These are phyloP conservation scores for Cyathus striatus DNA, from an alignment of 768 basidiomycete species.

Conservation along the genomic window DNA sequence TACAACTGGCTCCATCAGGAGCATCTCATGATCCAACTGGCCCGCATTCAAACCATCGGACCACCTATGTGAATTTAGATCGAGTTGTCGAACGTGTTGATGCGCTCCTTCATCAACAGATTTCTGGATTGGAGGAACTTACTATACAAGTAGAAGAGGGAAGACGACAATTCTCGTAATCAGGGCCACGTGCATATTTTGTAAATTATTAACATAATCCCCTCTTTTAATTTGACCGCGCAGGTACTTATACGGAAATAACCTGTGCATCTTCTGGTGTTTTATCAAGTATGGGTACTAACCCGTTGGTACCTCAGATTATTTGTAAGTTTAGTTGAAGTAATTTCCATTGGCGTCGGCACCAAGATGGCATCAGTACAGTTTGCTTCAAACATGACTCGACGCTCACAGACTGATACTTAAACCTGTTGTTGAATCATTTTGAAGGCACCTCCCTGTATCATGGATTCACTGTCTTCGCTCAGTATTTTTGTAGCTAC, in stretches of 20 bases:
- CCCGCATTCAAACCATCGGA: constrained; percentile 40
- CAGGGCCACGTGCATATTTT: constrained; percentile 2
- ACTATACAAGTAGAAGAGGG: constrained; percentile 78
- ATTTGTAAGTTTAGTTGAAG: too few relatives aligned
- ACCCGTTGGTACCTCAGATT: too few relatives aligned
- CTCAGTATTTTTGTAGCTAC: constrained; percentile 47
- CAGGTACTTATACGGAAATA: too few relatives aligned
- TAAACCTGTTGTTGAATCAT: too few relatives aligned
- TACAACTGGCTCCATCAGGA: constrained; percentile 71
- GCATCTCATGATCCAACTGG: constrained; percentile 51
- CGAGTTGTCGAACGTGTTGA: constrained; percentile 76
- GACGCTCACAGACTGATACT: too few relatives aligned
- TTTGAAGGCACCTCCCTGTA: too few relatives aligned
- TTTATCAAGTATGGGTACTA: too few relatives aligned
- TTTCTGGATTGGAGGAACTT: constrained; percentile 82
- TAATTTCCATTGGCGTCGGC: too few relatives aligned
- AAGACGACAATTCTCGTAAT: not conserved
- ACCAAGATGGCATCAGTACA: too few relatives aligned
- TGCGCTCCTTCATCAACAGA: constrained; percentile 59
- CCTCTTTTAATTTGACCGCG: not conserved
- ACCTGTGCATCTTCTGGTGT: too few relatives aligned
- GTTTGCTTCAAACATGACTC: too few relatives aligned
- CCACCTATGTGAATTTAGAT: constrained; percentile 59
- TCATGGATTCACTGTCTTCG: too few relatives aligned
- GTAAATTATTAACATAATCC: constrained; percentile 2